A percentile compares a stretch with the other conserved stretches of the same genome.
Evolutionary conservation across 164 flowering plant genomes (phyloP).

Genomic region (Taxillus chinensis): DNA sequence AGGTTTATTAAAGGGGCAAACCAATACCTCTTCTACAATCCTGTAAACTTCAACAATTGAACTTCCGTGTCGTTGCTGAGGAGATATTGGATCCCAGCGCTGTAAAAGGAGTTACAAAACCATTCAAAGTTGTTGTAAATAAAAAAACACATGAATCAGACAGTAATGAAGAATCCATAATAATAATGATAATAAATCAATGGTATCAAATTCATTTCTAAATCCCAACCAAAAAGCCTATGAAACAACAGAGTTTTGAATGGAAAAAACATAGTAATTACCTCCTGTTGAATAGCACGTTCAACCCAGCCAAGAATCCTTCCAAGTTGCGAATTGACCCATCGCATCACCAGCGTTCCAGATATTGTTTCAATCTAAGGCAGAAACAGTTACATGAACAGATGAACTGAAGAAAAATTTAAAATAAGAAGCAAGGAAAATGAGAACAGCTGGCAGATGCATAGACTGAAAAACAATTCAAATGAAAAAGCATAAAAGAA

Average conservation of each 20-base stretch:
- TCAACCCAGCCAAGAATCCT: constrained; percentile 84
- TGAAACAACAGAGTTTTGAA: not conserved
- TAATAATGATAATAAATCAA: no score
- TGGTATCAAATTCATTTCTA: not conserved
- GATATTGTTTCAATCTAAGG: constrained; percentile 74
- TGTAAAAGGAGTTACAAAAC: constrained; percentile 17
- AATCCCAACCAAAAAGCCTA: not conserved
- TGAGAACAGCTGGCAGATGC: not conserved
- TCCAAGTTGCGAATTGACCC: constrained; percentile 92
- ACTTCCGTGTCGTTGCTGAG: constrained; percentile 90
- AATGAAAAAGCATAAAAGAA: no score
- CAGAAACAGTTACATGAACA: not conserved
- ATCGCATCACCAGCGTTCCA: constrained; percentile 88
- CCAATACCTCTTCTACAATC: constrained; percentile 88
- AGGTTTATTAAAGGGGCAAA: not conserved
- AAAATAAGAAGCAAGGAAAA: not conserved
- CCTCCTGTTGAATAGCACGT: constrained; percentile 91
- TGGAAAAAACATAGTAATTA: constrained; percentile 11
- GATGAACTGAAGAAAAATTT: not conserved
- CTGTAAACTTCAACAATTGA: constrained; percentile 95
- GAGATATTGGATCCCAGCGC: constrained; percentile 85
- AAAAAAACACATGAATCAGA: no score
- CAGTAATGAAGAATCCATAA: no score
- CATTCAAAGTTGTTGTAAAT: not conserved
- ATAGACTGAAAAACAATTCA: no score